Conservation (phyloP, 352 stramenopile genomes). For the Blastocystis sp. region DNA sequence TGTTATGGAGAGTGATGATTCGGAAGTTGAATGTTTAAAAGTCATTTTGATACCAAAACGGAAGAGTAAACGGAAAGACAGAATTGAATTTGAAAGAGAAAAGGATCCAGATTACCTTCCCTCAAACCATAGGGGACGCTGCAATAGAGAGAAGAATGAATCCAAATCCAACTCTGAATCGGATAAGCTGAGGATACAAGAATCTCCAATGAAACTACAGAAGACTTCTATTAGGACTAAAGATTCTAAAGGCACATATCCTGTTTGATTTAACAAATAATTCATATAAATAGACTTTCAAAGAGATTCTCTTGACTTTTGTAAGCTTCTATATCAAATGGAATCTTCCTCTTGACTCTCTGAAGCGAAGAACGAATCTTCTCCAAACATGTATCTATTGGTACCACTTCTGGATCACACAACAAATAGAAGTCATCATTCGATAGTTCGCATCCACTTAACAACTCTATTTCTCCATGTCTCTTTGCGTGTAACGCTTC, state of each 20-base stretch:
- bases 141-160: neutral
- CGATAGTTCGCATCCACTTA: slow-evolving; percentile 15
- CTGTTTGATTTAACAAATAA: slow-evolving; percentile 3
- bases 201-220: neutral
- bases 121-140: too few relatives aligned
- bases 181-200: neutral
- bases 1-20: slow-evolving; percentile 7
- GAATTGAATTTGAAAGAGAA: too few relatives aligned
- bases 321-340: neutral
- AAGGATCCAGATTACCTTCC: too few relatives aligned
- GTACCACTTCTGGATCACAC: neutral
- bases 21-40: slow-evolving; percentile 25
- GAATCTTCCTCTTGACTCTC: neutral
- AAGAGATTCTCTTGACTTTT: neutral
- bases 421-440: slow-evolving; percentile 49
- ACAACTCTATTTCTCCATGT: neutral
- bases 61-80: neutral
- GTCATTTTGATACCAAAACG: neutral
- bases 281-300: neutral
- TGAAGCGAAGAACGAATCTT: neutral
- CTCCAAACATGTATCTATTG: neutral
- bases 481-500: neutral
- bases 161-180: neutral
- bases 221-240: neutral
- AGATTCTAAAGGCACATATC: neutral